phyloP scores from a whole-genome alignment of 2,329 filamentous ascomycete species.

The Fusarium sambucinum region DNA sequence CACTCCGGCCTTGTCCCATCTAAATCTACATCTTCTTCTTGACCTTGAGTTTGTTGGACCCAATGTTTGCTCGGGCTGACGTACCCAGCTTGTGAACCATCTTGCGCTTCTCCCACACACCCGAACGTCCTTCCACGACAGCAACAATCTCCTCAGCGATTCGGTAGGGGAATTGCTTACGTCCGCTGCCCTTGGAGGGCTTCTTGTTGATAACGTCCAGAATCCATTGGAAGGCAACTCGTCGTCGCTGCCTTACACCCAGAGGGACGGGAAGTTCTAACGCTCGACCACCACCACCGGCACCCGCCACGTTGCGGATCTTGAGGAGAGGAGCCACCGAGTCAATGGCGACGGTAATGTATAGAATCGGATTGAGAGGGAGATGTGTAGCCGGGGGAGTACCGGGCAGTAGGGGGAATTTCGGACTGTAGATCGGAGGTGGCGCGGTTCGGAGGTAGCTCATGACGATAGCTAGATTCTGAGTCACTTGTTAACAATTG shows the following conservation, averaged over 20 bases:
- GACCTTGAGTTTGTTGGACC: constrained; percentile 53
- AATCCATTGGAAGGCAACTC: constrained; percentile 89
- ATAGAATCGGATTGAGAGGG: constrained; percentile 88
- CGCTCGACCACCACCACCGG: constrained; percentile 86
- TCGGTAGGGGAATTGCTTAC: constrained; percentile 78
- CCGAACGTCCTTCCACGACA: constrained; percentile 86
- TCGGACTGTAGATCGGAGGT: constrained; percentile 79
- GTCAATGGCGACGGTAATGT: constrained; percentile 91
- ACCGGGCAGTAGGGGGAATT: constrained; percentile 78
- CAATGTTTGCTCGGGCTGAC: constrained; percentile 79
- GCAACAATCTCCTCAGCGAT: constrained; percentile 88
- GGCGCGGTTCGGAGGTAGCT: constrained; percentile 86
- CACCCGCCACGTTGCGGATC: constrained; percentile 79
- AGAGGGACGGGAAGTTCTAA: constrained; percentile 87
- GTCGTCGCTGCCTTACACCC: constrained; percentile 77
- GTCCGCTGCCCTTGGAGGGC: constrained; percentile 77
- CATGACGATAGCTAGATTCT: constrained; percentile 90
- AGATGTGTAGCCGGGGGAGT: constrained; percentile 82
- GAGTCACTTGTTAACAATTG: constrained; percentile 31
- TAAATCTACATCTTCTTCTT: constrained; percentile 53
- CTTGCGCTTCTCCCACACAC: constrained; percentile 85
- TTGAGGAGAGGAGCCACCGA: constrained; percentile 90
- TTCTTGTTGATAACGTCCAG: constrained; percentile 84
- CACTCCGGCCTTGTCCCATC: constrained; percentile 10
- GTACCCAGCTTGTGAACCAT: constrained; percentile 85